Evolutionary conservation across 805 yeast species (phyloP), one percentile per base, ranked within the genome.

Genomic region (Suhomyces canberraensis): DNA sequence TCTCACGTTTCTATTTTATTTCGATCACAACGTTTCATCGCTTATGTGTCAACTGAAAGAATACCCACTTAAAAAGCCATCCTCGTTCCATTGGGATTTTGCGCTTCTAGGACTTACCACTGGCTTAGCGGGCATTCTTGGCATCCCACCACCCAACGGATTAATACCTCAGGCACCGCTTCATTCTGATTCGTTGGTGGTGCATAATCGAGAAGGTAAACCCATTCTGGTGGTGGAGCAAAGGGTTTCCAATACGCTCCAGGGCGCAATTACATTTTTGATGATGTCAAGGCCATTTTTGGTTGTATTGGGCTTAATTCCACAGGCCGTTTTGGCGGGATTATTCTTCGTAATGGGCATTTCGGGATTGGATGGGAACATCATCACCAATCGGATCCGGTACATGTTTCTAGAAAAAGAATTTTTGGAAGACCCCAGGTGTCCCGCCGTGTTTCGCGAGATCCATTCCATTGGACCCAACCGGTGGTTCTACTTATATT

Each of bases 91-190:
- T 61, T 93, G 88, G 79, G 98, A 91, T 60, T 84, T 90, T 52
- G 73, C 84, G 27, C 61, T 93, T 16, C 66, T 91, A 24, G 98
- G 98, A 0, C 54, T 87, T 6, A 83, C 90, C 4, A 93, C 98
- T 0, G 95, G 95, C 0, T 58, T 91, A 1, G 71, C 95, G 3
- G 98, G 98, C 0, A 60, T 91, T 1, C 53, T 91, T 8, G 98
- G 98, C 0, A 71, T 93, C 2, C 98, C 98, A 0, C 89, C 97
- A 2, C 98, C 98, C 0, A 93, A 93, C 60, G 98, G 98, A 0
- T 68, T 91, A 21, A 91, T 91, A 29, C 98, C 98, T 1, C 98
- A 91, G 58, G 98, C 98, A 0, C 98, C 98, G 2, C 56, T 93
- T 24, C 98, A 91, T 50, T 89, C 98, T 0, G 76, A 74, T 28